A percentile compares a stretch with the other conserved stretches of the same genome.
phyloP scores from a whole-genome alignment of 1,284 basidiomycete genomes.

The Bjerkandera adusta region DNA sequence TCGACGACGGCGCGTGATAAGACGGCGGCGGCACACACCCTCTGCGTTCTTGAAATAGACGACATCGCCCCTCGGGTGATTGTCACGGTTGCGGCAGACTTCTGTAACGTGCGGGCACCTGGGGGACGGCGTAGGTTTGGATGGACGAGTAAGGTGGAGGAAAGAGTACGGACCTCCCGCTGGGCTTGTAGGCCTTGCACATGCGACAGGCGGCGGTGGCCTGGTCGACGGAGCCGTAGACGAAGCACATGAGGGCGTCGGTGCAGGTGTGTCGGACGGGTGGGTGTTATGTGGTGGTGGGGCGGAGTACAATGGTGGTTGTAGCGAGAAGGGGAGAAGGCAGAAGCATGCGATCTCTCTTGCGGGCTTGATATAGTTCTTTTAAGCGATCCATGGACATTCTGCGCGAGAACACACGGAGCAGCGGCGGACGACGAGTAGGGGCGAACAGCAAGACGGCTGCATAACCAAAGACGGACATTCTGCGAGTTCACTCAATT shows the following conservation, averaged over 20 bases:
- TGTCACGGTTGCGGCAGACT: constrained; percentile 65
- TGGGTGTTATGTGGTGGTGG: constrained; percentile 17
- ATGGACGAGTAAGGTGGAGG: not conserved
- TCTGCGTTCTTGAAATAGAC: constrained; percentile 79
- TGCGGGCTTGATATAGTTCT: constrained; percentile 43
- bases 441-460: constrained; percentile 21
- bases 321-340: constrained; percentile 42
- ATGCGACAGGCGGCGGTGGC: constrained; percentile 68
- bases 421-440: constrained; percentile 18
- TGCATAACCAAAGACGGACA: constrained; percentile 24
- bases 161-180: constrained; percentile 42
- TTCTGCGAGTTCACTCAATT: constrained; percentile 21
- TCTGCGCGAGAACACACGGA: constrained; percentile 26
- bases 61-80: constrained; percentile 73
- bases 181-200: constrained; percentile 75
- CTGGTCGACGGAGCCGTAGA: constrained; percentile 63
- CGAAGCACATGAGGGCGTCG: constrained; percentile 61
- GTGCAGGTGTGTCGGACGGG: constrained; percentile 25
- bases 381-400: constrained; percentile 33
- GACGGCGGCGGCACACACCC: constrained; percentile 43
- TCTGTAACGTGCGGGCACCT: constrained; percentile 76
- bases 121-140: constrained; percentile 12
- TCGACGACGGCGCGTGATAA: constrained; percentile 16
- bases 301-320: constrained; percentile 42
- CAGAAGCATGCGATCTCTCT: constrained; percentile 48